Conservation (phyloP, 192 early-diverging fungal species). For the Backusella circina region DNA sequence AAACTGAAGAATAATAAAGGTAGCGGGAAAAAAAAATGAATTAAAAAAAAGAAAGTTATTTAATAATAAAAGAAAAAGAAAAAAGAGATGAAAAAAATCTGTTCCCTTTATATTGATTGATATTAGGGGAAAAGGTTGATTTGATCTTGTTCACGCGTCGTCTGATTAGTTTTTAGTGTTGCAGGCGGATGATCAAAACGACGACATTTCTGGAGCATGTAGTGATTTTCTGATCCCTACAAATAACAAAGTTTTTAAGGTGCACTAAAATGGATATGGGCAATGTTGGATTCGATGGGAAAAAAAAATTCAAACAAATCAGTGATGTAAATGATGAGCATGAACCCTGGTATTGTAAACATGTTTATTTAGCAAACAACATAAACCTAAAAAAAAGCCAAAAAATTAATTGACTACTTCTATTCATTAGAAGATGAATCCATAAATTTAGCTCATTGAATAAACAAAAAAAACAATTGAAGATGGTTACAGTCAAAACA, state of each 20-base stretch:
- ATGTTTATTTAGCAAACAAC: neutral
- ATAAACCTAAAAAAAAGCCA: neutral
- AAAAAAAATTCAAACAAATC: neutral
- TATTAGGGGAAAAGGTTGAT: neutral
- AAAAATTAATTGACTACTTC: neutral
- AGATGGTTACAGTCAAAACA: neutral
- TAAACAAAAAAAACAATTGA: neutral
- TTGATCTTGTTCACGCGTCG: slow-evolving; percentile 4
- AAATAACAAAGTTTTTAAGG: neutral
- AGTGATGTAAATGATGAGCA: neutral
- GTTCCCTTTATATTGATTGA: neutral
- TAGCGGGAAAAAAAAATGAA: neutral
- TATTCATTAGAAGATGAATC: neutral
- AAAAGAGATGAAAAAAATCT: neutral
- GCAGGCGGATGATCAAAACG: slow-evolving; percentile 2
- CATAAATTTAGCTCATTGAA: neutral
- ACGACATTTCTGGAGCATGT: neutral
- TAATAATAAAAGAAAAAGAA: slow-evolving; percentile 6
- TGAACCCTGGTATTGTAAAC: neutral
- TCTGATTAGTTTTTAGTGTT: slow-evolving; percentile 3
- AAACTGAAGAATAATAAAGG: neutral
- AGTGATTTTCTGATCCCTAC: slow-evolving; percentile 1
- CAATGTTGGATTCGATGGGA: neutral
- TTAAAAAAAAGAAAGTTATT: neutral
- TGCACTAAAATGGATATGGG: neutral